Evolutionary conservation across 2,329 filamentous ascomycete genomes (phyloP).

Genomic region (Penicillium sp.): DNA sequence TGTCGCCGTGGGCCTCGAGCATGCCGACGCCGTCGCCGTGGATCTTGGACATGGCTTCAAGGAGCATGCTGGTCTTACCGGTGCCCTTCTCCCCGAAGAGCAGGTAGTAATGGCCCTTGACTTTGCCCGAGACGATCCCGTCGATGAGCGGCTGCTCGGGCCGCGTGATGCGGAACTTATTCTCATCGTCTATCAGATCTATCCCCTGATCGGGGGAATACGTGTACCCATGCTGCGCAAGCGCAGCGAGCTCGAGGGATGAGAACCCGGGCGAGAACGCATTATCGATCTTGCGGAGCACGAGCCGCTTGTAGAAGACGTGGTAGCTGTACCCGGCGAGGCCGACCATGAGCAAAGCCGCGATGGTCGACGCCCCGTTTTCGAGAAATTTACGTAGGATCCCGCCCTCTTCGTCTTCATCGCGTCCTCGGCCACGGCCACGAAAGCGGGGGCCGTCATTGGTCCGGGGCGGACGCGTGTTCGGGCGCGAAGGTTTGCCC

Average conservation of each 20-base stretch:
- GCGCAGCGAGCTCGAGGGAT: constrained; percentile 77
- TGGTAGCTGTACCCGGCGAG: constrained; percentile 78
- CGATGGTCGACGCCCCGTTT: constrained; percentile 13
- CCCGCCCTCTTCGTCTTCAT: background rate
- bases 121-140: constrained; percentile 73
- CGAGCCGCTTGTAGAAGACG: constrained; percentile 83
- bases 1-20: constrained; percentile 94
- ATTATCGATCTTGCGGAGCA: constrained; percentile 89
- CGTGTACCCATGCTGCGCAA: constrained; percentile 24
- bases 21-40: constrained; percentile 89
- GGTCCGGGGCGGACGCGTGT: background rate
- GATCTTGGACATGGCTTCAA: constrained; percentile 92
- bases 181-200: constrained; percentile 53
- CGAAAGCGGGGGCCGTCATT: background rate
- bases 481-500: background rate
- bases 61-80: constrained; percentile 94
- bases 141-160: constrained; percentile 84
- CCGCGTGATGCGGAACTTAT: constrained; percentile 73
- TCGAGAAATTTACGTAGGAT: constrained; percentile 16
- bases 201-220: constrained; percentile 23
- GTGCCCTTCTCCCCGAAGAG: constrained; percentile 95
- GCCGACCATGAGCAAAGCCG: constrained; percentile 27
- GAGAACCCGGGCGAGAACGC: constrained; percentile 93
- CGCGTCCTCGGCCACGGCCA: background rate
- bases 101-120: constrained; percentile 84